Evolutionary conservation across 768 basidiomycete species (phyloP).

Genomic region (Mycena alexandri): DNA sequence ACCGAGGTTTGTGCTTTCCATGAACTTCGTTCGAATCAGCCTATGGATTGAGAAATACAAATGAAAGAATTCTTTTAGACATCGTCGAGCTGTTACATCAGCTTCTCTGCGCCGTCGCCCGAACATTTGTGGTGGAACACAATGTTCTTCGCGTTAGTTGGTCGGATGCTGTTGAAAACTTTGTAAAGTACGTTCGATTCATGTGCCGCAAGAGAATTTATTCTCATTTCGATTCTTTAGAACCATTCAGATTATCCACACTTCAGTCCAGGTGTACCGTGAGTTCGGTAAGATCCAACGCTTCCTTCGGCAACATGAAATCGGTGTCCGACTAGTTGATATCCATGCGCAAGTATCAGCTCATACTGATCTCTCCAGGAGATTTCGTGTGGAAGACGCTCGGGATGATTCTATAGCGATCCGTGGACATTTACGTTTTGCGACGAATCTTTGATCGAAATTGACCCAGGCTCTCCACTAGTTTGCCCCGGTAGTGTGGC

Average conservation of each 20-base stretch:
- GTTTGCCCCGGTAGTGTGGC: no score
- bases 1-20: constrained; percentile 1
- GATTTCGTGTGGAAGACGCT: no score
- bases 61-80: background rate
- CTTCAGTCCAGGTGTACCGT: background rate
- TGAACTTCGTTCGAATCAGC: no score
- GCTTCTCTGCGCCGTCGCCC: constrained; percentile 5
- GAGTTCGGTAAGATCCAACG: constrained; percentile 20
- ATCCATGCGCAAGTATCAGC: no score
- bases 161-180: background rate
- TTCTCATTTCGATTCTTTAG: background rate
- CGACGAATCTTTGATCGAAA: no score
- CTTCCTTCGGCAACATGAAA: constrained; percentile 14
- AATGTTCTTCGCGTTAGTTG: background rate
- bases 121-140: background rate
- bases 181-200: background rate
- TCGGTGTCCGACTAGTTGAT: background rate
- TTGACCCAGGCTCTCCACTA: no score
- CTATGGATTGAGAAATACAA: constrained; percentile 7
- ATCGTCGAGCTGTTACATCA: background rate
- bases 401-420: no score
- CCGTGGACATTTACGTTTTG: no score
- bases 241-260: constrained; percentile 2
- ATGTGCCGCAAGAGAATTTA: background rate
- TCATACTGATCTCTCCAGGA: no score